Base-by-base conservation (phyloP, 768 basidiomycete species). In the Panaeolus papilionaceus region DNA sequence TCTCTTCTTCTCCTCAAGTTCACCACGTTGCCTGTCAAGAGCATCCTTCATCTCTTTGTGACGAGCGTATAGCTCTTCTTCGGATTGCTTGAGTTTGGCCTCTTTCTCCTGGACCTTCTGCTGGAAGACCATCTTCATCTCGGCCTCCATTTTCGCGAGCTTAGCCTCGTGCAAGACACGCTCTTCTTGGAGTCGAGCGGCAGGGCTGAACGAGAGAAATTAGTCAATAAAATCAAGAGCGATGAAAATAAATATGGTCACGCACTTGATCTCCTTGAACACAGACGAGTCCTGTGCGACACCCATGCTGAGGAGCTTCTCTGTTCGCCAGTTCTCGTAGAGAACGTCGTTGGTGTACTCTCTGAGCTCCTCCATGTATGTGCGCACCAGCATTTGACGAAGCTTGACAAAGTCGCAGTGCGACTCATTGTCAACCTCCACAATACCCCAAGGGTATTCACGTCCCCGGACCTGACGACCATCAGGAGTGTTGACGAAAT, bases 91-190 rank as follows among this genome's bases (percentile, higher is more conserved):
- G 78, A 99, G 87, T 82, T 99, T 99, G 71, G 95, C 89, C 79
- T 99, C 98, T 85, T 99, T 99, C 79, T 99, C 98, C 78, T 96
- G 95, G 65, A 99, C 98, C 80, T 99, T 99, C 82, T 99, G 98
- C 78, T 96, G 96, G 95, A 99, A 99, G 74, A 99, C 98, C 94
- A 97, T 95, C 89, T 98, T 99, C 98, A 99, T 99, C 86, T 99
- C 98, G 66, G 96, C 93, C 83, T 99, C 98, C 92, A 98, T 98
- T 90, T 99, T 99, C 66, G 94, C 89, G 65, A 99, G 89, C 80
- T 99, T 99, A 72, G 94, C 93, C 82, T 99, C 97, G 81, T 99
- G 97, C 76, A 98, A 80, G 64, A 94, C 85, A 66, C 98, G 93
- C 77, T 99, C 98, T 77, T 99, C 98, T 71, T 96, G 95, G 83